These are phyloP conservation scores for Cornus florida DNA, from an alignment of 148 eudicot genomes.

Conservation along the genomic window DNA sequence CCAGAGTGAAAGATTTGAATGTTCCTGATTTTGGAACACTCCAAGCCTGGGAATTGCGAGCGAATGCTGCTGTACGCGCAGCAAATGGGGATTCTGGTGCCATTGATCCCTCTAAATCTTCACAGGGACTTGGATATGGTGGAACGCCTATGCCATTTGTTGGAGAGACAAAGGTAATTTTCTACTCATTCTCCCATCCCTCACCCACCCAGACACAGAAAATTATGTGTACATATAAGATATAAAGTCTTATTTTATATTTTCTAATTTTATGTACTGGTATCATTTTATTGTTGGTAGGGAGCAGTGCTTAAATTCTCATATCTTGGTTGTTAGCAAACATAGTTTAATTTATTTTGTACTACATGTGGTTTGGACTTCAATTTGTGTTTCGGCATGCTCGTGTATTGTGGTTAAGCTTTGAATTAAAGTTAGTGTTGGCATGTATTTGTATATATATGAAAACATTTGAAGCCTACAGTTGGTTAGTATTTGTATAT, in stretches of 20 bases:
- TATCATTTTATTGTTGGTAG: background rate
- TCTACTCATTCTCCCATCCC: conserved; percentile 1
- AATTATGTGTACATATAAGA: too few relatives aligned
- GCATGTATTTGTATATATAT: background rate
- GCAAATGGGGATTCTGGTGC: conserved; percentile 46
- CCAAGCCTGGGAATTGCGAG: conserved; percentile 83
- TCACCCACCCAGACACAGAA: background rate
- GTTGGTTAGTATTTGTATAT: background rate
- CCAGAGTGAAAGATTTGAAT: conserved; percentile 75
- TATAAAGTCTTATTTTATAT: background rate
- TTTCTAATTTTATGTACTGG: background rate
- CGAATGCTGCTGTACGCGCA: conserved; percentile 66
- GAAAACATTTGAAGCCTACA: conserved; percentile 10
- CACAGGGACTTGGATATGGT: conserved; percentile 48
- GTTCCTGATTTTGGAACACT: conserved; percentile 87
- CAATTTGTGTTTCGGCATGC: background rate
- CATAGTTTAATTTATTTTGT: background rate
- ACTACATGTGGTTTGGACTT: background rate
- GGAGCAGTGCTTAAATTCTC: background rate
- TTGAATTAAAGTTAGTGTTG: too few relatives aligned
- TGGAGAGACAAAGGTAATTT: conserved; percentile 78
- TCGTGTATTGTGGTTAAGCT: too few relatives aligned
- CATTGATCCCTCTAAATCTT: conserved; percentile 52
- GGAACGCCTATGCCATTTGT: conserved; percentile 89
- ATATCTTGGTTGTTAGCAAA: background rate